phyloP scores from a whole-genome alignment of 1,284 basidiomycete genomes.

The Gastroboletus turbinatus region DNA sequence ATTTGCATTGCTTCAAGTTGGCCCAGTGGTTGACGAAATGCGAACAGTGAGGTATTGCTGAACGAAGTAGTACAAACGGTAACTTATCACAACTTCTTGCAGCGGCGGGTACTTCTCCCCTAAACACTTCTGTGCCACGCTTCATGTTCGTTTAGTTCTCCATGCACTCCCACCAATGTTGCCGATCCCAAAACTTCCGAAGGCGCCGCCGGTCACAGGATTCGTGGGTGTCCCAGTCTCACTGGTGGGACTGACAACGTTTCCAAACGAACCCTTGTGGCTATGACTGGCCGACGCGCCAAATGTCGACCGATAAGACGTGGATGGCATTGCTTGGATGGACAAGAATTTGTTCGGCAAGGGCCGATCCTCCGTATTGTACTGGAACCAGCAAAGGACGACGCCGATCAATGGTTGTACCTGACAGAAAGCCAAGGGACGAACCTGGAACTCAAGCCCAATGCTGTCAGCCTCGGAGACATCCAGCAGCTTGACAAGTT shows the following conservation, averaged over 20 bases:
- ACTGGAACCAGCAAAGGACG: slow-evolving; percentile 41
- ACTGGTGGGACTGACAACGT: slow-evolving; percentile 22
- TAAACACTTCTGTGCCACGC: background rate
- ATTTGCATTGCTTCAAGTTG: background rate
- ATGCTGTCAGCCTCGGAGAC: slow-evolving; percentile 76
- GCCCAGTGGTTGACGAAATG: slow-evolving; percentile 3
- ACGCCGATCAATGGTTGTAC: background rate
- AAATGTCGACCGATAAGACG: slow-evolving; percentile 66
- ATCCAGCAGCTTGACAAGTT: slow-evolving; percentile 79
- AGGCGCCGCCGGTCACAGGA: slow-evolving; percentile 37
- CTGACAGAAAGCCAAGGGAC: slow-evolving; percentile 13
- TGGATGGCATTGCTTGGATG: slow-evolving; percentile 67
- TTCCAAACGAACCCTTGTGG: slow-evolving; percentile 24
- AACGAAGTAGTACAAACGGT: slow-evolving; percentile 17
- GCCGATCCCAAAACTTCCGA: slow-evolving; percentile 51
- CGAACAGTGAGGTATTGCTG: slow-evolving; percentile 9
- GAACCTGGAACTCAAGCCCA: slow-evolving; percentile 86
- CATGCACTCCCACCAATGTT: slow-evolving; percentile 34
- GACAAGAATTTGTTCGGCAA: slow-evolving; percentile 75
- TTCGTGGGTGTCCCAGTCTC: slow-evolving; percentile 26
- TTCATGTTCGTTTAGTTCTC: slow-evolving; percentile 29
- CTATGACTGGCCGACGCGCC: slow-evolving; percentile 27
- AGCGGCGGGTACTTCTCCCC: background rate
- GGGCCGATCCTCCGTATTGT: slow-evolving; percentile 79
- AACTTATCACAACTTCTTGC: slow-evolving; percentile 6